Conservation (phyloP, 805 yeast species). For the Pichia cabralensis region DNA sequence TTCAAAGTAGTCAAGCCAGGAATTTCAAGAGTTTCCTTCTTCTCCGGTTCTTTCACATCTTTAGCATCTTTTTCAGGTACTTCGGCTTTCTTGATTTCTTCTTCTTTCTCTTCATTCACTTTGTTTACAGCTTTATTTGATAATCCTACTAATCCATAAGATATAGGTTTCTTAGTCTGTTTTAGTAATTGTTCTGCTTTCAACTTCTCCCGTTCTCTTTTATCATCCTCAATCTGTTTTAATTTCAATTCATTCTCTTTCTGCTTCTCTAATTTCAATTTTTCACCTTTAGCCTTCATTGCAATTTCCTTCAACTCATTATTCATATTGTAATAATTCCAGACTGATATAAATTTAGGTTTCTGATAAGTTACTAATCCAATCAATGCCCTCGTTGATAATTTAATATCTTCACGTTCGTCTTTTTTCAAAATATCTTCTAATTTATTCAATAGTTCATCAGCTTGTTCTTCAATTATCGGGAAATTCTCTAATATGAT, state of each 20-base stretch:
- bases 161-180: too few relatives aligned
- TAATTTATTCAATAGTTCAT: slow-evolving; percentile 36
- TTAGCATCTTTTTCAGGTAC: background rate
- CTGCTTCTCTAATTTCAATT: slow-evolving; percentile 12
- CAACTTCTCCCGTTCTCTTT: slow-evolving; percentile 11
- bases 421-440: slow-evolving; percentile 43
- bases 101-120: background rate
- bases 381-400: slow-evolving; percentile 63
- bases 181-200: background rate
- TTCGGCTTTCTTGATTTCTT: background rate
- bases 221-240: slow-evolving; percentile 11
- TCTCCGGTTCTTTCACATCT: background rate
- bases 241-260: slow-evolving; percentile 12
- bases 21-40: too few relatives aligned
- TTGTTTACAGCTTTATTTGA: background rate
- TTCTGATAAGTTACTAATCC: slow-evolving; percentile 54
- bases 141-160: slow-evolving; percentile 24
- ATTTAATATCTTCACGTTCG: slow-evolving; percentile 65
- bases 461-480: slow-evolving; percentile 55
- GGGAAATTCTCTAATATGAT: slow-evolving; percentile 55
- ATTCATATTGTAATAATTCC: slow-evolving; percentile 46
- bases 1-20: too few relatives aligned
- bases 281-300: slow-evolving; percentile 15
- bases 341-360: slow-evolving; percentile 38
- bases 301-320: slow-evolving; percentile 31